Evolutionary conservation across 768 basidiomycete species (phyloP).

Genomic region (Rhodocollybia butyracea): DNA sequence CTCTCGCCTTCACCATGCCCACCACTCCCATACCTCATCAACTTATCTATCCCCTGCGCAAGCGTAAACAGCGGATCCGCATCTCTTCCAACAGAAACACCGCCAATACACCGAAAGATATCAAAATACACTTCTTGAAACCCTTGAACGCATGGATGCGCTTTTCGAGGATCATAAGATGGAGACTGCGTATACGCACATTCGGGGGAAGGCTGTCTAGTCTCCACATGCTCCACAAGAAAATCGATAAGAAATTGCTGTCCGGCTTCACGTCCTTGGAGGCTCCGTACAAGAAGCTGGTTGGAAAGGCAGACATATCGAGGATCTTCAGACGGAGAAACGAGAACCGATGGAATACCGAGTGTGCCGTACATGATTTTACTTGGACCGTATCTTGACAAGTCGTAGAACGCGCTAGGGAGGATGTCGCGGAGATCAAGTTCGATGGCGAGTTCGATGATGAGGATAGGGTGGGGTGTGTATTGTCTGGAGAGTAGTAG

Average conservation of each 20-base stretch:
- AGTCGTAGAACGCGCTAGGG: slow-evolving; percentile 72
- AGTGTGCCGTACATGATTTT: slow-evolving; percentile 57
- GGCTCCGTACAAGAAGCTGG: slow-evolving; percentile 36
- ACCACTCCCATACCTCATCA: slow-evolving; percentile 67
- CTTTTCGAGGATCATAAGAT: slow-evolving; percentile 19
- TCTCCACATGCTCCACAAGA: slow-evolving; percentile 51
- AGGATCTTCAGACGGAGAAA: neutral
- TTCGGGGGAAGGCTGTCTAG: slow-evolving; percentile 38
- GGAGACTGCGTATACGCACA: neutral
- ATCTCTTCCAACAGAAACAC: slow-evolving; percentile 69
- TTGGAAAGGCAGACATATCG: slow-evolving; percentile 4
- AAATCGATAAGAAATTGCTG: slow-evolving; percentile 64
- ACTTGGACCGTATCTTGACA: slow-evolving; percentile 70
- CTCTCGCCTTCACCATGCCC: slow-evolving; percentile 59
- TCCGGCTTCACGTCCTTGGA: slow-evolving; percentile 62
- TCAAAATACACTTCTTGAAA: slow-evolving; percentile 79
- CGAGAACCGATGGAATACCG: slow-evolving; percentile 3
- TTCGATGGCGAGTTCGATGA: slow-evolving; percentile 68
- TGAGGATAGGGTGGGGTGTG: slow-evolving; percentile 65
- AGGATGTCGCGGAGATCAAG: slow-evolving; percentile 55
- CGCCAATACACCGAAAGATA: slow-evolving; percentile 64
- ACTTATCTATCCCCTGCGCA: slow-evolving; percentile 67
- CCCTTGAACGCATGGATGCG: slow-evolving; percentile 53
- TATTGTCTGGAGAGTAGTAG: slow-evolving; percentile 53
- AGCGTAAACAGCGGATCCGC: slow-evolving; percentile 73